Evolutionary conservation across 345 rosid species (phyloP).

Genomic region (Euclidium syriacum): DNA sequence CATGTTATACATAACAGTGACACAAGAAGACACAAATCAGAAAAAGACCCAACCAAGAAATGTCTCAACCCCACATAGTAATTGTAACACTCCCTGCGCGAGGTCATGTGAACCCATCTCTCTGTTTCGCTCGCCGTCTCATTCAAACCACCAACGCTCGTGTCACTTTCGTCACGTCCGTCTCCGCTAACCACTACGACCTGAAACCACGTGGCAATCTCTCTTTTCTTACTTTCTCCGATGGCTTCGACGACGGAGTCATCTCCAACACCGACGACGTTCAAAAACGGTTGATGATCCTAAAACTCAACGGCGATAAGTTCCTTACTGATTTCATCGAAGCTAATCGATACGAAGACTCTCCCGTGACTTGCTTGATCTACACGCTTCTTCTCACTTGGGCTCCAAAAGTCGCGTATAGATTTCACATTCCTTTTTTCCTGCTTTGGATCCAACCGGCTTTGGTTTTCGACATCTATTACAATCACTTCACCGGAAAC

Average conservation of each 20-base stretch:
- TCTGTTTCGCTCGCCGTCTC: constrained; percentile 51
- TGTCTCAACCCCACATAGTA: constrained; percentile 49
- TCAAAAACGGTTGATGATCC: constrained; percentile 9
- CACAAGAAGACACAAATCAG: no score
- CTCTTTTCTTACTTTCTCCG: constrained; percentile 48
- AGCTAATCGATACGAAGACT: neutral
- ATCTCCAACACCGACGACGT: constrained; percentile 15
- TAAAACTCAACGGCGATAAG: constrained; percentile 10
- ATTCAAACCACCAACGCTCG: constrained; percentile 23
- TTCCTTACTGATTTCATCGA: constrained; percentile 6
- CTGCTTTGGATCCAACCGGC: constrained; percentile 68
- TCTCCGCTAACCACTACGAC: constrained; percentile 17
- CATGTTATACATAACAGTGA: no score
- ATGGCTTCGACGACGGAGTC: constrained; percentile 52
- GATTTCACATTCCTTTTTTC: constrained; percentile 28
- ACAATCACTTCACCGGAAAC: constrained; percentile 38
- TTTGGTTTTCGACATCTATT: constrained; percentile 42
- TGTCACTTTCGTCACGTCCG: constrained; percentile 42
- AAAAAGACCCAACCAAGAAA: no score
- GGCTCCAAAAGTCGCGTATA: constrained; percentile 42
- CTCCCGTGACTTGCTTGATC: constrained; percentile 20
- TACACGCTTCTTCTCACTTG: constrained; percentile 38
- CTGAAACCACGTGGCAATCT: constrained; percentile 37
- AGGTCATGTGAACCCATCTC: constrained; percentile 66
- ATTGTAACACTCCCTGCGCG: constrained; percentile 44